Evolutionary conservation across 2,329 filamentous ascomycete genomes (phyloP).

Genomic region (Blumeria hordei): DNA sequence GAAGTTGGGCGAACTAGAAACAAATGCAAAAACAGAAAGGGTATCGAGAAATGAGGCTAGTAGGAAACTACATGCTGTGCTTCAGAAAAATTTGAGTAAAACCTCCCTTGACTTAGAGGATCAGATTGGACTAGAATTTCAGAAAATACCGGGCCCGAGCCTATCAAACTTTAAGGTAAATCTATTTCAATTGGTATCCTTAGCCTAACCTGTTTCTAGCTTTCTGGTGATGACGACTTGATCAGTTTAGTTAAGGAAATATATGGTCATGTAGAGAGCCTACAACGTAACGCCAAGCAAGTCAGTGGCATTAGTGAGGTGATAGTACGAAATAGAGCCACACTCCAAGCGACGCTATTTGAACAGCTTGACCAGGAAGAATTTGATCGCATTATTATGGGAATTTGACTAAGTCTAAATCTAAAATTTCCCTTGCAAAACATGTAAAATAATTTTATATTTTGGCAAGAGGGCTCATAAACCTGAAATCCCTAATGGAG

Average conservation of each 20-base stretch:
- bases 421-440: too few relatives aligned
- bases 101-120: conserved; percentile 5
- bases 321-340: conserved; percentile 12
- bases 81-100: conserved; percentile 6
- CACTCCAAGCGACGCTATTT: conserved; percentile 13
- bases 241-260: conserved; percentile 10
- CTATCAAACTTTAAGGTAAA: background rate
- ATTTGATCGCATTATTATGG: conserved; percentile 14
- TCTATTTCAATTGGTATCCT: background rate
- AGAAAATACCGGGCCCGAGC: background rate
- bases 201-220: conserved; percentile 7
- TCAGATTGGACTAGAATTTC: conserved; percentile 5
- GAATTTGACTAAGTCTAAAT: conserved; percentile 1
- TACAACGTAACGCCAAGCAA: conserved; percentile 14
- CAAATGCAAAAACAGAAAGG: conserved; percentile 30
- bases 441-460: too few relatives aligned
- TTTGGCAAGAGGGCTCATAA: too few relatives aligned
- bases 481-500: too few relatives aligned
- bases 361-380: conserved; percentile 10
- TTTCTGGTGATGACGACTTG: conserved; percentile 11
- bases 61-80: conserved; percentile 13
- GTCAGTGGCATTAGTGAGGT: conserved; percentile 12
- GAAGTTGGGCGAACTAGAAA: conserved; percentile 24
- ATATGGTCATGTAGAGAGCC: conserved; percentile 13
- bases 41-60: conserved; percentile 23